phyloP scores from a whole-genome alignment of 1,284 basidiomycete genomes.

The Coniferiporia sulphurascens region DNA sequence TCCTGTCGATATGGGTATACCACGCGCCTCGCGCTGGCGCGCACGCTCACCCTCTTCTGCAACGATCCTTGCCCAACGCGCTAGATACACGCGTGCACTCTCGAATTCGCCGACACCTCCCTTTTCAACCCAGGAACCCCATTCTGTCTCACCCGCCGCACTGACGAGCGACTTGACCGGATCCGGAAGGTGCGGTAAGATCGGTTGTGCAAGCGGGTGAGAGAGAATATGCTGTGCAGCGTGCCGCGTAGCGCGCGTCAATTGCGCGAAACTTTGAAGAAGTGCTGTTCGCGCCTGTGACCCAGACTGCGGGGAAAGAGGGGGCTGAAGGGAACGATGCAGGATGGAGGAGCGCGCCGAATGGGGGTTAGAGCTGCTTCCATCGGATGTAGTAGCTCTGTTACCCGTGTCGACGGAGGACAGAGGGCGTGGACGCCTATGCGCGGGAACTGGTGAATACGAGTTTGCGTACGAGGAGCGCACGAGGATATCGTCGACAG shows the following conservation, averaged over 20 bases:
- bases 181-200: constrained; percentile 89
- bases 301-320: constrained; percentile 42
- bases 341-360: constrained; percentile 69
- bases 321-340: constrained; percentile 61
- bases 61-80: constrained; percentile 93
- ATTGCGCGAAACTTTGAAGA: constrained; percentile 82
- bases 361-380: constrained; percentile 45
- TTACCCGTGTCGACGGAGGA: constrained; percentile 28
- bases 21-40: constrained; percentile 69
- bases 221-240: constrained; percentile 90
- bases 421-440: constrained; percentile 67
- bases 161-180: constrained; percentile 85
- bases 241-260: constrained; percentile 84
- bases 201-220: constrained; percentile 90
- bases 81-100: constrained; percentile 92
- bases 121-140: constrained; percentile 82
- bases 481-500: constrained; percentile 76
- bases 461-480: constrained; percentile 73
- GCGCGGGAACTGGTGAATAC: constrained; percentile 77
- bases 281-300: constrained; percentile 73
- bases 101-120: constrained; percentile 92
- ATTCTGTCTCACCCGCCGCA: constrained; percentile 78
- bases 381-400: constrained; percentile 24
- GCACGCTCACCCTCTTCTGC: constrained; percentile 93
- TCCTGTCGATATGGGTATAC: constrained; percentile 35